phyloP scores from a whole-genome alignment of 441 rosid species.

The Kokia cookei region DNA sequence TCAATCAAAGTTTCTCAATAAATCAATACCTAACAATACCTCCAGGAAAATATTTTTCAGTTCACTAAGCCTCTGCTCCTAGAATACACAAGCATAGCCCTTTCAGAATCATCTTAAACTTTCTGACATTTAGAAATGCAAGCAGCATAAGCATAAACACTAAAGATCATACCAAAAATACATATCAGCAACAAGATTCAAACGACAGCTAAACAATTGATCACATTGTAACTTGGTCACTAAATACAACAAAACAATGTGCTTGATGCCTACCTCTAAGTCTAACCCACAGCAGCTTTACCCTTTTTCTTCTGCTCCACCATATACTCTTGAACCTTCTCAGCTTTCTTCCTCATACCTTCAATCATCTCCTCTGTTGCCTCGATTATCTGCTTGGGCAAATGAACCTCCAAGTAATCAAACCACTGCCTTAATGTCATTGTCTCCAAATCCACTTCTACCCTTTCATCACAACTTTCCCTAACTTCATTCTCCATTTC shows the following conservation, averaged over 20 bases:
- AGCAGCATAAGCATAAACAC: background rate
- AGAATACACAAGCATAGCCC: background rate
- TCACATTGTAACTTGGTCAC: background rate
- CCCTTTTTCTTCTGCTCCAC: slow-evolving; percentile 38
- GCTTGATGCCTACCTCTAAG: slow-evolving; percentile 6
- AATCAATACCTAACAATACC: background rate
- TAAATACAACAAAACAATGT: background rate
- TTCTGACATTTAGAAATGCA: background rate
- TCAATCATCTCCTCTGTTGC: slow-evolving; percentile 49
- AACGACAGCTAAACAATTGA: background rate
- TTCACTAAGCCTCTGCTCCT: background rate
- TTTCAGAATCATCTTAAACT: background rate
- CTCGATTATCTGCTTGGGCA: slow-evolving; percentile 34
- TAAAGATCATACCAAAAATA: background rate
- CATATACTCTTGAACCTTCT: slow-evolving; percentile 33
- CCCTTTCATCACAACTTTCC: slow-evolving; percentile 4
- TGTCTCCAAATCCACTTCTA: slow-evolving; percentile 30
- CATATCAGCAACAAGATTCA: background rate
- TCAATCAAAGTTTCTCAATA: background rate
- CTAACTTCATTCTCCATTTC: background rate
- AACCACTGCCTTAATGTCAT: slow-evolving; percentile 55
- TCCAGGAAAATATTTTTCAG: background rate
- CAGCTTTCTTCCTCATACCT: slow-evolving; percentile 38
- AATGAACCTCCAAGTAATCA: slow-evolving; percentile 33
- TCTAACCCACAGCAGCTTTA: slow-evolving; percentile 1